A percentile compares a stretch with the other conserved stretches of the same genome.
Evolutionary conservation across 2,329 filamentous ascomycete species (phyloP).

Genomic region (Beauveria sp.): DNA sequence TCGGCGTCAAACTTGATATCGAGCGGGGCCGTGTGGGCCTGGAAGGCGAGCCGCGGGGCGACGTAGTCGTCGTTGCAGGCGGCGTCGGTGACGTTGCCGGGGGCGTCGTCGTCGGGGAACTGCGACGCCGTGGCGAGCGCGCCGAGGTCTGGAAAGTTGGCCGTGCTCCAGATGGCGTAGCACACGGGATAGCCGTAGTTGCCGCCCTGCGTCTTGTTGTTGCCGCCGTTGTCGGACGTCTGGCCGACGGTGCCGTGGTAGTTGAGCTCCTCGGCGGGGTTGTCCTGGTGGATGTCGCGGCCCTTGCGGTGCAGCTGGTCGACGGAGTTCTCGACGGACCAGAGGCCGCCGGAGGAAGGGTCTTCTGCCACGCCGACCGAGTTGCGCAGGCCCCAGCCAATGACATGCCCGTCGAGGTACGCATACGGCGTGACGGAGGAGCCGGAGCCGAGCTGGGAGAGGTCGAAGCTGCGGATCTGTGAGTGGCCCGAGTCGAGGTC

Average conservation of each 20-base stretch:
- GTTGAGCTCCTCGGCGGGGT: conserved; percentile 69
- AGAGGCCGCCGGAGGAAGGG: conserved; percentile 42
- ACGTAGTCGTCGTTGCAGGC: conserved; percentile 36
- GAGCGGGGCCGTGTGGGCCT: conserved; percentile 62
- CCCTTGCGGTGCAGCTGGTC: conserved; percentile 53
- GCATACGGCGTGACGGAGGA: conserved; percentile 27
- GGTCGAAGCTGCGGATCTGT: conserved; percentile 56
- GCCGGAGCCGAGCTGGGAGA: conserved; percentile 23
- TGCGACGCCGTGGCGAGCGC: conserved; percentile 40
- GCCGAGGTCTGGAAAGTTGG: conserved; percentile 31
- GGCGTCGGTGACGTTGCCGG: conserved; percentile 32
- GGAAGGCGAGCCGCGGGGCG: conserved; percentile 48
- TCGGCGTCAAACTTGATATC: conserved; percentile 59
- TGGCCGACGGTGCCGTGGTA: conserved; percentile 53
- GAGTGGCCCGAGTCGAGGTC: conserved; percentile 49
- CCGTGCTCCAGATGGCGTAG: conserved; percentile 56
- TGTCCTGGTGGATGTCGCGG: conserved; percentile 57
- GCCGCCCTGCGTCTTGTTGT: conserved; percentile 23
- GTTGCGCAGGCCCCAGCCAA: conserved; percentile 67
- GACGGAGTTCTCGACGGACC: conserved; percentile 62
- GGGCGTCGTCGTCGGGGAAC: conserved; percentile 33
- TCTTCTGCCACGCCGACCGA: conserved; percentile 65
- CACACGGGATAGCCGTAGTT: conserved; percentile 69
- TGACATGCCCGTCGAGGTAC: conserved; percentile 39
- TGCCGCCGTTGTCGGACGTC: conserved; percentile 10